phyloP scores from a whole-genome alignment of 2,329 filamentous ascomycete species.

The Alternaria dauci region DNA sequence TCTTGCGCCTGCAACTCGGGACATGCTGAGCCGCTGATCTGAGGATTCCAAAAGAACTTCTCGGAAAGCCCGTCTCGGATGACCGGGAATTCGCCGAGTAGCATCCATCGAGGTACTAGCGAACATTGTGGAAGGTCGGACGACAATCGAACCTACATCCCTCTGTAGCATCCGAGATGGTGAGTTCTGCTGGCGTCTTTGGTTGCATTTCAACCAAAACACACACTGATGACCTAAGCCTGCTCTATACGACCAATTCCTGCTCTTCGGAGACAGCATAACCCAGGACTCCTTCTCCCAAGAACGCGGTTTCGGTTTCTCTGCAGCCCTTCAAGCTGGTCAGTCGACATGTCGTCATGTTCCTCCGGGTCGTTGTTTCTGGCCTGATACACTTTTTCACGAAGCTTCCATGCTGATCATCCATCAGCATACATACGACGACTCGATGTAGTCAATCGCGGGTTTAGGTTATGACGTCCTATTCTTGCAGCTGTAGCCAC shows the following conservation, averaged over 20 bases:
- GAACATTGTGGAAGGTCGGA: conserved; percentile 1
- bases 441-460: conserved; percentile 87
- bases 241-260: conserved; percentile 55
- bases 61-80: not conserved
- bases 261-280: conserved; percentile 92
- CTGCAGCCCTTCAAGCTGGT: conserved; percentile 75
- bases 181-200: conserved; percentile 7
- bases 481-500: not conserved
- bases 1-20: conserved; percentile 3
- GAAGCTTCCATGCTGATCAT: not conserved
- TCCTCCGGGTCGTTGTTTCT: conserved; percentile 7
- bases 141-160: conserved; percentile 1
- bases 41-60: not conserved
- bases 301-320: conserved; percentile 75
- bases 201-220: not conserved
- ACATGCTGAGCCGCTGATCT: conserved; percentile 7
- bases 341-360: conserved; percentile 40
- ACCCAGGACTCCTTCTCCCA: conserved; percentile 73
- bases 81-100: conserved; percentile 9
- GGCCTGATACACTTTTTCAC: not conserved
- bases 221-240: conserved; percentile 28
- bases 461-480: conserved; percentile 65
- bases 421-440: conserved; percentile 74
- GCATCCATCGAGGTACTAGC: not conserved
- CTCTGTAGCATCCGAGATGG: conserved; percentile 14